Evolutionary conservation across 805 yeast genomes (phyloP), one percentile per base, ranked within the genome.

Genomic region (Cyberlindnera nakhonratchasimensis): DNA sequence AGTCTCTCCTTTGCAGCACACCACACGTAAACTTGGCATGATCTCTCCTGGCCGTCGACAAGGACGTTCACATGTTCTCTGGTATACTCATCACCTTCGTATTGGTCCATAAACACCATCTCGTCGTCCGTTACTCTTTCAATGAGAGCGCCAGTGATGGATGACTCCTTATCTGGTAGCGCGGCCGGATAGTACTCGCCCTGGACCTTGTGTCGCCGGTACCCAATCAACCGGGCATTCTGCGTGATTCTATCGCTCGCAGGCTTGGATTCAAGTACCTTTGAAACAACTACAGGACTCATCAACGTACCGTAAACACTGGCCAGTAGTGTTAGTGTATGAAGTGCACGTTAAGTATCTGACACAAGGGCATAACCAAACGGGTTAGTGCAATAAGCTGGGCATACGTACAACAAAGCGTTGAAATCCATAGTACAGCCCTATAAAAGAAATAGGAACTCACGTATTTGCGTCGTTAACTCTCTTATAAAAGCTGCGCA

Each of bases 251-350:
- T 25, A n/a, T 25, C 37, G 12, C 14, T 3, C 9, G 29, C 19
- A 2, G 9, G 10, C 19, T 23, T 13, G 1, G 37, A 16, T 10
- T 14, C 5, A 12, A 46, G 39, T 1, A 46, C 49, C 17, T 42
- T 41, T 10, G 37, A 13, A 1, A 46, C 39, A 9, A 46, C 39
- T 5, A 17, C 24, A 3, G 45, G 43, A 14, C 37, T 30, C 46
- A 42, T 42, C 6, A 46, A 34, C 2, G 49, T 46, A 14, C 51
- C 51, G 23, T 47, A 47, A 17, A 34, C 48, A 29, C 51, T 47
- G 34, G 13, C 8, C 13, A 4, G 25, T 9, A 29, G 13, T 14
- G 22, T 26, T 36, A 18, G 30, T 25, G 29, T 4, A n/a, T 18
- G 33, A 18, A 6, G n/a, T n/a, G n/a, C n/a, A n/a, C n/a, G n/a